Conservation (phyloP, 2,329 filamentous ascomycete genomes). For the Chaetoscypha palmicola region DNA sequence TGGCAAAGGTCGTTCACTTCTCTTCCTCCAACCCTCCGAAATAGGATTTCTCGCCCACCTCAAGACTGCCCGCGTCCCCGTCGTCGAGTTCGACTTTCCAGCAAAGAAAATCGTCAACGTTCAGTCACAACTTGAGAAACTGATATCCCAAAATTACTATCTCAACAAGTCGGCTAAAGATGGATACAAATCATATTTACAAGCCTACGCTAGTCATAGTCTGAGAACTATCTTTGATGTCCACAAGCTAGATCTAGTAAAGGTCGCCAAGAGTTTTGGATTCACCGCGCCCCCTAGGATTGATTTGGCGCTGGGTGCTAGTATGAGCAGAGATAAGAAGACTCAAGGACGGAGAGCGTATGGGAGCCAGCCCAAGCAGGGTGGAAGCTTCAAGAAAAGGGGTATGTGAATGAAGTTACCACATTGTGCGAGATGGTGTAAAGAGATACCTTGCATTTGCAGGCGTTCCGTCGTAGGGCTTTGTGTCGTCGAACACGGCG, state of each 20-base stretch:
- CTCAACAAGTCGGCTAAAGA: constrained; percentile 79
- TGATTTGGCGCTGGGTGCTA: constrained; percentile 70
- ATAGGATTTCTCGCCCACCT: constrained; percentile 88
- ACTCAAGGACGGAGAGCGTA: constrained; percentile 60
- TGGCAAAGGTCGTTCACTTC: constrained; percentile 77
- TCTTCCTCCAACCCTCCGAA: constrained; percentile 90
- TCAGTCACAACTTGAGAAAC: constrained; percentile 84
- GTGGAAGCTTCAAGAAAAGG: constrained; percentile 30
- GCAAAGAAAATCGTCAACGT: constrained; percentile 86
- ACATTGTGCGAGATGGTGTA: background rate
- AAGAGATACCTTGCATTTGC: constrained; percentile 14
- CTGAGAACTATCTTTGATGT: constrained; percentile 80
- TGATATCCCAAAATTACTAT: constrained; percentile 94
- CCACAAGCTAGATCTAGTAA: constrained; percentile 72
- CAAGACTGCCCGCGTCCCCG: constrained; percentile 83
- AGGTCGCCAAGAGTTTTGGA: constrained; percentile 79
- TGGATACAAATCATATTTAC: constrained; percentile 82
- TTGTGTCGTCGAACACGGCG: background rate
- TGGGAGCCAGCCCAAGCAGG: constrained; percentile 69
- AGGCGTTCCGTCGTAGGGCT: constrained; percentile 5
- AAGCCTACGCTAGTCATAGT: constrained; percentile 86
- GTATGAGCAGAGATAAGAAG: constrained; percentile 69
- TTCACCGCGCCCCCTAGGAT: constrained; percentile 71
- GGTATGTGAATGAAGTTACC: too few relatives aligned
- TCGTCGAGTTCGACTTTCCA: constrained; percentile 95